Base-by-base conservation (phyloP, 305 asterid genomes). In the Euphrasia arctica region DNA sequence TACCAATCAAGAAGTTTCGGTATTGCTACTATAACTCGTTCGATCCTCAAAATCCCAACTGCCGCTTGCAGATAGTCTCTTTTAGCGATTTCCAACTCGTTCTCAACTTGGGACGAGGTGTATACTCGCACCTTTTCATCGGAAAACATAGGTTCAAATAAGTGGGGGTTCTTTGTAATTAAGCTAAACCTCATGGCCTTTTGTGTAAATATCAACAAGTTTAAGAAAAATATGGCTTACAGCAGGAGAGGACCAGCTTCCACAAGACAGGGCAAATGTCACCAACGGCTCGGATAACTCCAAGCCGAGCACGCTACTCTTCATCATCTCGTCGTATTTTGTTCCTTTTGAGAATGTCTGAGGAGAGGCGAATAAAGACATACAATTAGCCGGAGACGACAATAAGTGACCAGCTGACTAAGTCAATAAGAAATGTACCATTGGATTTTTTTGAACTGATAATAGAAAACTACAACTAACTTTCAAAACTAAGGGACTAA, bases 171-270 rank as follows among this genome's bases (percentile, higher is more conserved):
- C 13, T 43, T 43, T 9, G 49, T 43, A 43, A 43, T 9, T 43
- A 43, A 11, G 13, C 49, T 43, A 11, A 3, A 43, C 49, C 49
- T 43, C 45, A 41, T 6, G 45, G 45, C 10, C 11, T 5, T 6
- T 41, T 41, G 5, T 41, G 45, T 6, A 9, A 41, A 5, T 41
- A 43, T 43, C 49, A 9, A 2, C 4, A 43, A 9, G 0, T 43
- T 10, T 9, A 10, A 43, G 13, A 11, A 10, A 43, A 12, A 34
- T 68, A 78, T 18, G 22, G 77, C 96, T 79, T 84, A 86, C 96
- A 66, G 90, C 84, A 77, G 95, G 96, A 68, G 96, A 88, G 48
- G 95, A 88, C 86, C 91, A 86, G 83, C 95, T 88, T 73, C 95
- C 96, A 60, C 95, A 83, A 13, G 95, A 88, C 39, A 88, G 96